Percentiles rank a stretch among this genome's conserved stretches.
phyloP scores from a whole-genome alignment of 176 grass and related monocot genomes.

The Zea luxurians region DNA sequence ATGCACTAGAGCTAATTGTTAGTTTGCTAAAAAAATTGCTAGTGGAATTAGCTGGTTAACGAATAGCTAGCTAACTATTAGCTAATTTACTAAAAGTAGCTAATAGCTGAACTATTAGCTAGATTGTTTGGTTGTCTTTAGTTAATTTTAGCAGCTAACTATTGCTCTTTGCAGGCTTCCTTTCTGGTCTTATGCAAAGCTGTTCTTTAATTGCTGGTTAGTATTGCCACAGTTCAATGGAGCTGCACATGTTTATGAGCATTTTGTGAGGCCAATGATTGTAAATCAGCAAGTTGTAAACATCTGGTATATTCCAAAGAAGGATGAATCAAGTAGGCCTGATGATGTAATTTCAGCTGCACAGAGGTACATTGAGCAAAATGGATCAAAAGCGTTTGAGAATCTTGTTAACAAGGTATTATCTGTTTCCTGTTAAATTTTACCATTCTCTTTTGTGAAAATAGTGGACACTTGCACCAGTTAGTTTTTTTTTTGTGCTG shows the following conservation, averaged over 20 bases:
- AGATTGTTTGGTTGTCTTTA: no score
- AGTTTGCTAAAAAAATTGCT: no score
- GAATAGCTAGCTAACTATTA: no score
- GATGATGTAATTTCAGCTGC: constrained; percentile 80
- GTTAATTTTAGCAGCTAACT: background rate
- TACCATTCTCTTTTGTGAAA: constrained; percentile 15
- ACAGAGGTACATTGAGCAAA: constrained; percentile 83
- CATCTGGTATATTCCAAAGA: constrained; percentile 71
- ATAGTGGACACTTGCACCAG: constrained; percentile 6
- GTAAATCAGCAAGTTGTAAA: constrained; percentile 82
- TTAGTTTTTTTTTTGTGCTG: constrained; percentile 28
- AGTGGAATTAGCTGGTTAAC: no score
- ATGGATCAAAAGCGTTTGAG: constrained; percentile 85
- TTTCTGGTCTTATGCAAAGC: constrained; percentile 84
- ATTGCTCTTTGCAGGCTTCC: constrained; percentile 68
- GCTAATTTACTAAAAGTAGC: no score
- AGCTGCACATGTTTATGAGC: constrained; percentile 82
- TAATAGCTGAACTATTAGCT: no score
- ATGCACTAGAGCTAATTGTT: no score
- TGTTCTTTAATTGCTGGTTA: constrained; percentile 95
- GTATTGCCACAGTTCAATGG: constrained; percentile 92
- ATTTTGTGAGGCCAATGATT: constrained; percentile 81
- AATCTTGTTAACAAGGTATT: constrained; percentile 84
- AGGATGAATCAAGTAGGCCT: constrained; percentile 50
- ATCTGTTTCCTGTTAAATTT: constrained; percentile 16